Conservation (phyloP, 306 rosid genomes). For the Geum urbanum region DNA sequence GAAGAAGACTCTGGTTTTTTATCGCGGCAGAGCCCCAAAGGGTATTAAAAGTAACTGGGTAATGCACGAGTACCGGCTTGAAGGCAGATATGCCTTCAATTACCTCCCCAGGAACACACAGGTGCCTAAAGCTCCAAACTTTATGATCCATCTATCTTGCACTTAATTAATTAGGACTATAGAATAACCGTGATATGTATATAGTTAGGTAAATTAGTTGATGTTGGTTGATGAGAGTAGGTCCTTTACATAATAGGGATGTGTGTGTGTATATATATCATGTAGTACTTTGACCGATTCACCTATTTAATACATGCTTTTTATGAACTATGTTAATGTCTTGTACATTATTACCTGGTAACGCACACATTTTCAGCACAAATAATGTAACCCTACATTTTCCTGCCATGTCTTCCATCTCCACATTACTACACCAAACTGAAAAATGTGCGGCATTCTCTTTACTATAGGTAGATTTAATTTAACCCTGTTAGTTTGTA, state of each 20-base stretch:
- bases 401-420: constrained; percentile 1
- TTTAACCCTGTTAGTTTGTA: not conserved
- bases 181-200: not conserved
- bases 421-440: not conserved
- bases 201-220: not conserved
- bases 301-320: not conserved
- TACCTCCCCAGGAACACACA: constrained; percentile 66
- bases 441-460: not conserved
- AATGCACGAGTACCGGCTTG: constrained; percentile 98
- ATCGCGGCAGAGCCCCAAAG: constrained; percentile 89
- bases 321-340: no score
- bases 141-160: not conserved
- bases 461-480: not conserved
- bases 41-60: constrained; percentile 95
- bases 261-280: not conserved
- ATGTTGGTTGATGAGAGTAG: constrained; percentile 1
- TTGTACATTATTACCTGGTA: not conserved
- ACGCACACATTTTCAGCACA: not conserved
- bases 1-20: constrained; percentile 95
- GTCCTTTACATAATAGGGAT: not conserved
- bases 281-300: not conserved
- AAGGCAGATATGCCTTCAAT: constrained; percentile 87
- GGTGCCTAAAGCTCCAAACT: constrained; percentile 29
- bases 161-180: not conserved
- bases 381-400: not conserved